Evolutionary conservation across 139 green algal genomes (phyloP).

Genomic region (Chlamydomonas incerta): DNA sequence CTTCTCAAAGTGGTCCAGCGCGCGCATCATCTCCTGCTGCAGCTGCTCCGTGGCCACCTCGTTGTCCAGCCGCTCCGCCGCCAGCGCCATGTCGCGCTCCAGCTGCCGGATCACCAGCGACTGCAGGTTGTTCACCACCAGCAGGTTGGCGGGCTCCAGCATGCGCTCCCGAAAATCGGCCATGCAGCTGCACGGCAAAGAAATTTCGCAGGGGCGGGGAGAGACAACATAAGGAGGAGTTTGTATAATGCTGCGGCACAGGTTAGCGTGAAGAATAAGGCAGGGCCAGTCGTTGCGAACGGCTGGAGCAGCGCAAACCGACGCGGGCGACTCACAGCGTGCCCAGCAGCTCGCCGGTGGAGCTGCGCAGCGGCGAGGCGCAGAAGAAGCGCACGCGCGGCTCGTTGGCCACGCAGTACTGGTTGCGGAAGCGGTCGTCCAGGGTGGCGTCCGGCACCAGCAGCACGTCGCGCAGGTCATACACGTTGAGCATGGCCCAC

Average conservation of each 20-base stretch:
- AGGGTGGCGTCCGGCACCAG: slow-evolving; percentile 11
- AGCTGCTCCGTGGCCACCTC: slow-evolving; percentile 31
- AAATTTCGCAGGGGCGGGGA: neutral
- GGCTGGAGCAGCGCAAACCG: too few relatives aligned
- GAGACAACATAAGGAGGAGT: too few relatives aligned
- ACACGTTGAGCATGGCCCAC: slow-evolving; percentile 33
- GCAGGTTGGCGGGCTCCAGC: slow-evolving; percentile 43
- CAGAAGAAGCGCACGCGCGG: slow-evolving; percentile 35
- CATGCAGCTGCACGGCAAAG: slow-evolving; percentile 24
- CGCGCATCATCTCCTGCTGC: slow-evolving; percentile 50
- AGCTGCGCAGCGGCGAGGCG: slow-evolving; percentile 28
- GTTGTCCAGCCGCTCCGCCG: slow-evolving; percentile 25
- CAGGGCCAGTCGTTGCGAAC: too few relatives aligned
- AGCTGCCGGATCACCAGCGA: slow-evolving; percentile 48
- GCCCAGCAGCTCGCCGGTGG: slow-evolving; percentile 41
- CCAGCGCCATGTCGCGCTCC: slow-evolving; percentile 43
- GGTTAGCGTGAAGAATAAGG: too few relatives aligned
- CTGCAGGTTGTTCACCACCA: slow-evolving; percentile 47
- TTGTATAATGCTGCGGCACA: too few relatives aligned
- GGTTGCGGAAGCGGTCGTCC: slow-evolving; percentile 4
- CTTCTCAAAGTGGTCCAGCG: slow-evolving; percentile 48
- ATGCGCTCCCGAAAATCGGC: slow-evolving; percentile 21
- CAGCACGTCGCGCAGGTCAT: slow-evolving; percentile 32
- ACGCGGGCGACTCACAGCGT: slow-evolving; percentile 25
- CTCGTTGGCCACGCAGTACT: slow-evolving; percentile 34